Evolutionary conservation across 1,139 yeast species (phyloP), one percentile per base, ranked within the genome.

Genomic region (Zygoascus sp.): DNA sequence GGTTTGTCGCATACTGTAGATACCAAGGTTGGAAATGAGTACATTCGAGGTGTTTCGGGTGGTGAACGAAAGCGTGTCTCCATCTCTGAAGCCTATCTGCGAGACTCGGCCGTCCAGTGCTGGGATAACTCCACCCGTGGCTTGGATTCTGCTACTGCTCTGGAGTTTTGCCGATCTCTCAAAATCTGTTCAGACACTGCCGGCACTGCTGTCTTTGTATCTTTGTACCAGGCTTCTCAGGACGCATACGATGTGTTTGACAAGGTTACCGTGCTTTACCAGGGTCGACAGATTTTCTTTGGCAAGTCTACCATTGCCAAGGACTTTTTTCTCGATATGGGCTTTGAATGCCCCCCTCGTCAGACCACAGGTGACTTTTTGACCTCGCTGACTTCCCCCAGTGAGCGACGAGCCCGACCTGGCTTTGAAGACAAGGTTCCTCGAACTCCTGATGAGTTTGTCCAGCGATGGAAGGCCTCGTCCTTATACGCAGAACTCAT

Each of bases 81-180:
- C 2, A 70, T 79, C 52, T 82, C 80, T 23, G 86, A 80, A 47
- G 83, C 83, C 6, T 67, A 77, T 57, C 79, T 81, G 16, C 73
- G 78, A 62, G 68, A 76, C 45, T 83, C 79, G 19, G 68, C 77
- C 15, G 65, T 81, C 42, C 79, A 79, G 57, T 77, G 82, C 60
- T 82, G 85, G 84, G 89, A 81, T 69, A 81, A 81, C 58, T 81
- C 87, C n/a, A 81, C 88, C n/a, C 73, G 87, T 65, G 88, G 88
- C 61, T 70, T 81, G 51, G 88, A 81, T 68, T 81, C 88, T 19
- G 79, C 86, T 7, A 81, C 88, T 17, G 88, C 88, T 21, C 71
- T 81, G 55, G 87, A 81, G 58, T 81, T 75, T 59, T 77, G 83
- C 44, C 76, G 74, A 59, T 83, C 84, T 45, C 71, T 81, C 39